phyloP scores from a whole-genome alignment of 1,139 yeast species.

The Protomyces lactucae-debilis region DNA sequence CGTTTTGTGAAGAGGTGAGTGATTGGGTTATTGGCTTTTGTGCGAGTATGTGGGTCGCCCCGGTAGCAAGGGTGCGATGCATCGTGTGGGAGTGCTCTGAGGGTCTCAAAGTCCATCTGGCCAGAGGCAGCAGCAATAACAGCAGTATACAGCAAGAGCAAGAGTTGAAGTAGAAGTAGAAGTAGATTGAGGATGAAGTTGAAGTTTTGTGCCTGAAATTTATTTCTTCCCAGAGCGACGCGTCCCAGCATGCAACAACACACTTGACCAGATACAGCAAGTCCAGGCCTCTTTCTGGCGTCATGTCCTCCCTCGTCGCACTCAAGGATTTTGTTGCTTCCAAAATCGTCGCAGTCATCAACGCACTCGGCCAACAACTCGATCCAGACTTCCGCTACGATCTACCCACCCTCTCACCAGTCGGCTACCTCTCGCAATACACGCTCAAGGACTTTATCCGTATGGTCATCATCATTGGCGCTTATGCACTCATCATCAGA shows the following conservation, averaged over 20 bases:
- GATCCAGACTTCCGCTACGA: conserved; percentile 25
- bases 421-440: conserved; percentile 14
- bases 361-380: conserved; percentile 13
- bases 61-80: neutral
- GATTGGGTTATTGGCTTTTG: conserved; percentile 48
- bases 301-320: neutral
- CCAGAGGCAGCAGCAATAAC: neutral
- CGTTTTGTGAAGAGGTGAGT: conserved; percentile 49
- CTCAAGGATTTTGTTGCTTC: neutral
- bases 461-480: conserved; percentile 18
- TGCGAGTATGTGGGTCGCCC: neutral
- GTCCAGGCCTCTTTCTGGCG: too few species aligned
- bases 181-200: too few species aligned
- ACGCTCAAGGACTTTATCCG: conserved; percentile 10
- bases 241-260: too few species aligned
- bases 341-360: neutral
- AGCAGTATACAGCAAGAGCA: neutral
- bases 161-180: too few species aligned
- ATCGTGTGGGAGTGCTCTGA: neutral
- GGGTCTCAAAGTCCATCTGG: neutral
- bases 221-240: too few species aligned
- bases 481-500: conserved; percentile 21
- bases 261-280: too few species aligned
- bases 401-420: conserved; percentile 19
- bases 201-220: too few species aligned